phyloP scores from a whole-genome alignment of 441 rosid genomes.

The Rhodomyrtus psidioides region DNA sequence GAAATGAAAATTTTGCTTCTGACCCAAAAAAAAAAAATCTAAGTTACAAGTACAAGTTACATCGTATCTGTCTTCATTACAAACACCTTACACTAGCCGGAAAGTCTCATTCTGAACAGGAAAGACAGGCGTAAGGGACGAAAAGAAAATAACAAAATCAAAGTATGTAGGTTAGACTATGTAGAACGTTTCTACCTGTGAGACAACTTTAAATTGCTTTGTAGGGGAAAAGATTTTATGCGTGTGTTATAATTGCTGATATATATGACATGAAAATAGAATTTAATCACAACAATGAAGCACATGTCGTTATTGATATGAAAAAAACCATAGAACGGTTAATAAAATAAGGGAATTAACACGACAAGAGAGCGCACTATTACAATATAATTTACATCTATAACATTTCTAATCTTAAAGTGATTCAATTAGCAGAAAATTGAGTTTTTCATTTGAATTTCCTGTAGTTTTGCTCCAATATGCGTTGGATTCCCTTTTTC shows the following conservation, averaged over 20 bases:
- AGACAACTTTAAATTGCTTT: neutral
- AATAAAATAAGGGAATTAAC: neutral
- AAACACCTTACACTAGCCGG: neutral
- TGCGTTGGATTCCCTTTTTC: neutral
- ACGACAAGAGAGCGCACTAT: neutral
- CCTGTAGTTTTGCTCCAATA: neutral
- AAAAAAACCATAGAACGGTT: neutral
- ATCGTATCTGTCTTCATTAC: neutral
- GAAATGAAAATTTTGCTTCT: no score
- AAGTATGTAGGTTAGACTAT: neutral
- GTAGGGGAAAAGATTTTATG: neutral
- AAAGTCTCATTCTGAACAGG: neutral
- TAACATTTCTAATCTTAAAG: neutral
- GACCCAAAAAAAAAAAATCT: neutral
- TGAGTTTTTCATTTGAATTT: neutral
- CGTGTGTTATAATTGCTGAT: neutral
- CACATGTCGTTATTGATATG: neutral
- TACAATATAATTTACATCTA: neutral
- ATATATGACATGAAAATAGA: neutral
- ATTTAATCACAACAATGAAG: neutral
- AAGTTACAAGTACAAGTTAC: neutral
- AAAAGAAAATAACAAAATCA: neutral
- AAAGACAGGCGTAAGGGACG: neutral
- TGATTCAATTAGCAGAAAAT: neutral
- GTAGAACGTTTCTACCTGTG: neutral